Conservation (phyloP, 2,329 filamentous ascomycete genomes). For the Zasmidium angulare region DNA sequence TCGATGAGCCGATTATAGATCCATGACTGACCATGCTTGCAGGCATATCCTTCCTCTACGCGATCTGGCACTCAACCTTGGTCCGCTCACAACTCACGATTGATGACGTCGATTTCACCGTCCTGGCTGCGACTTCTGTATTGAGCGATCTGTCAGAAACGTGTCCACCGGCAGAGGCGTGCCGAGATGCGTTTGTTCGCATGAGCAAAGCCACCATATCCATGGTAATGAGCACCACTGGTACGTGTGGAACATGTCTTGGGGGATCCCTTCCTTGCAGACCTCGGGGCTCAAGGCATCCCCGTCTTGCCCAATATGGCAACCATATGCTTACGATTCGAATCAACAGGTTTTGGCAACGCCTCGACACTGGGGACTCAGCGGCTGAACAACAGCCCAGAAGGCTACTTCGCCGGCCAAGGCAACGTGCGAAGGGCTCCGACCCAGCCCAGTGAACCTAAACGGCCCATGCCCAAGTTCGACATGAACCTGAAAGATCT, state of each 20-base stretch:
- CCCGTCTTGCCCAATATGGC: background rate
- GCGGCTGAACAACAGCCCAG: slow-evolving; percentile 24
- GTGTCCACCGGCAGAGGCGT: slow-evolving; percentile 91
- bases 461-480: slow-evolving; percentile 49
- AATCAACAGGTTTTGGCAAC: slow-evolving; percentile 67
- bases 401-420: slow-evolving; percentile 27
- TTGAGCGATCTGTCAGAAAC: slow-evolving; percentile 89
- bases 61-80: slow-evolving; percentile 91
- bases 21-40: slow-evolving; percentile 10
- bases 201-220: slow-evolving; percentile 95
- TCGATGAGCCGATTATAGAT: background rate
- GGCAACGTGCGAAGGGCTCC: slow-evolving; percentile 3
- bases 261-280: background rate
- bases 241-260: background rate
- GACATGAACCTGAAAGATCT: slow-evolving; percentile 58
- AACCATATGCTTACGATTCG: background rate
- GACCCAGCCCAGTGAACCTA: slow-evolving; percentile 5
- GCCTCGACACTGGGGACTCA: slow-evolving; percentile 32
- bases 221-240: slow-evolving; percentile 77
- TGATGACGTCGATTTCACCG: slow-evolving; percentile 97
- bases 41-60: slow-evolving; percentile 89
- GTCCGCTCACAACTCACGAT: slow-evolving; percentile 84
- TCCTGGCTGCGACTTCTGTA: slow-evolving; percentile 88
- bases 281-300: background rate
- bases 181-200: slow-evolving; percentile 88